Base-by-base conservation (phyloP, 2,329 filamentous ascomycete species). In the Ophiostoma sp. region DNA sequence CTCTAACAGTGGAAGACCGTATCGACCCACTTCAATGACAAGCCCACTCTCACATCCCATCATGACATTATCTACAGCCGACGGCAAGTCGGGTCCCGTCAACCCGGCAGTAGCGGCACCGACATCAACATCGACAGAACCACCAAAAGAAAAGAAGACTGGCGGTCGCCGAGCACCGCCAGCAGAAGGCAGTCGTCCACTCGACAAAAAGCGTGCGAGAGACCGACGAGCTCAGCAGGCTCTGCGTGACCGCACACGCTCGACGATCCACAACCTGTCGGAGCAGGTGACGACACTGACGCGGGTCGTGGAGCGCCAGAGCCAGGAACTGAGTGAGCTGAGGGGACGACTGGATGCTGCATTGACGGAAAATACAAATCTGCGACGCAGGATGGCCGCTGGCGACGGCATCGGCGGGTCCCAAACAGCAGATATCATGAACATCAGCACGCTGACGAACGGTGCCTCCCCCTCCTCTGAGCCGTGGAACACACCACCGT, bases 191-290 rank as follows among this genome's bases (percentile, higher is more conserved):
- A 39, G 28, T 19, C 45, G 66, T 28, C 31, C 31, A 4, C 66
- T 69, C 9, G 66, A 55, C 66, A 69, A 55, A 42, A 69, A 69
- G 15, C 48, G 66, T 12, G 66, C 45, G 17, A 45, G 66, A 31
- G 66, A 55, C 48, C 66, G 66, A 2, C 45, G 66, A 15, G 48
- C 66, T 1, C 66, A 55, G 31, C 66, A 69, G 28, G 66, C 66
- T 1, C 19, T 69, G 19, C 66, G 66, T 7, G 66, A 69, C 48
- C 66, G 66, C 28, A 69, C 66, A 31, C 66, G 31, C 17, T 69
- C 66, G 8, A 69, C 66, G 25, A 69, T 69, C 66, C 66, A 55
- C 66, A 69, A 55, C 66, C 48, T 69, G 45, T 52, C 66, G 31
- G 66, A 55, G 66, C 66, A 69, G 31, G 66, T 69, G 19, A 22